These are phyloP conservation scores for Xylaria hypoxylon DNA, from an alignment of 2,329 filamentous ascomycete genomes.

Conservation along the genomic window DNA sequence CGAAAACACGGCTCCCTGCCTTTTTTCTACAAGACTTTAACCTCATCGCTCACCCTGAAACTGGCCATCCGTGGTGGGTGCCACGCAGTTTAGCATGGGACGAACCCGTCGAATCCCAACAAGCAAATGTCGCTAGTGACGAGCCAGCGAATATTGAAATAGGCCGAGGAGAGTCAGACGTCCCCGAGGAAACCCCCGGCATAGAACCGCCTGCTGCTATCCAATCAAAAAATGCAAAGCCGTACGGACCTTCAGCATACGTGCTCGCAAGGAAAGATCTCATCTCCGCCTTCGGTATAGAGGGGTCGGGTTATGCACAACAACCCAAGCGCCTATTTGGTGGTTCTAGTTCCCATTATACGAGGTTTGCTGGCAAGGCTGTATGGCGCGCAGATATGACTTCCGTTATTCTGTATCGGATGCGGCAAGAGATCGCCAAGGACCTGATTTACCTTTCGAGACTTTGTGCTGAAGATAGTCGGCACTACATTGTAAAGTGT, in stretches of 20 bases:
- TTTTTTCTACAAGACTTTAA: slow-evolving; percentile 75
- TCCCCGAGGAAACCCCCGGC: background rate
- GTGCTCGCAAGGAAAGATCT: slow-evolving; percentile 52
- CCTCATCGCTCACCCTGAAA: slow-evolving; percentile 66
- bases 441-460: slow-evolving; percentile 57
- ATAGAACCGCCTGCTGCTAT: background rate
- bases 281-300: slow-evolving; percentile 43
- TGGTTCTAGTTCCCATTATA: slow-evolving; percentile 36
- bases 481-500: slow-evolving; percentile 58
- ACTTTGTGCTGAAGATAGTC: slow-evolving; percentile 45
- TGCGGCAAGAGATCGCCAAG: slow-evolving; percentile 61
- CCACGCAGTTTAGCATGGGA: slow-evolving; percentile 58
- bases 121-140: slow-evolving; percentile 6
- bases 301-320: slow-evolving; percentile 30
- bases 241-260: slow-evolving; percentile 48
- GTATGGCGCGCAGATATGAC: slow-evolving; percentile 69
- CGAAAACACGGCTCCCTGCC: slow-evolving; percentile 62
- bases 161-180: background rate
- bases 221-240: background rate
- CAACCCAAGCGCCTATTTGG: slow-evolving; percentile 32
- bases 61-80: slow-evolving; percentile 65
- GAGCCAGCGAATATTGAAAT: background rate
- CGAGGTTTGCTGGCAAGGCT: slow-evolving; percentile 35
- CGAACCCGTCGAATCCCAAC: slow-evolving; percentile 22
- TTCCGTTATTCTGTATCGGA: slow-evolving; percentile 60